Conservation (phyloP, 495 filamentous ascomycete genomes). For the Symbiotaphrina buchneri region DNA sequence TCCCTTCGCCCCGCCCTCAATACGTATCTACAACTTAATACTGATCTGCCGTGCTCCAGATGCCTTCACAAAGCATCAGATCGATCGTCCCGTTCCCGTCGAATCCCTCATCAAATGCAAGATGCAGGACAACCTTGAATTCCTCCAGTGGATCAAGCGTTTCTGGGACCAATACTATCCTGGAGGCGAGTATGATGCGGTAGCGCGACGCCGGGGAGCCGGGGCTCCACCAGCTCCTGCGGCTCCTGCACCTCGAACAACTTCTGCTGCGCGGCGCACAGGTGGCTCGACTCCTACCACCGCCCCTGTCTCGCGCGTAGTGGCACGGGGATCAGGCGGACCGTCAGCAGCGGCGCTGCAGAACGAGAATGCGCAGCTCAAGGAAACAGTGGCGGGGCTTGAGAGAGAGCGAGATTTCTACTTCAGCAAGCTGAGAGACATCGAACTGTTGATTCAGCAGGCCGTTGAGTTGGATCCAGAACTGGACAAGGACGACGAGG, state of each 20-base stretch:
- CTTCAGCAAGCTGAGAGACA: conserved; percentile 93
- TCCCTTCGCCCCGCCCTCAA: conserved; percentile 1
- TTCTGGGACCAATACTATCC: conserved; percentile 98
- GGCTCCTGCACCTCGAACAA: conserved; percentile 23
- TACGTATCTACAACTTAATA: conserved; percentile 1
- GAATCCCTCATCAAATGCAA: conserved; percentile 86
- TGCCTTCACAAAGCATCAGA: conserved; percentile 58
- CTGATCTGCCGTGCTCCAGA: conserved; percentile 22
- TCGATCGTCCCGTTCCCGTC: conserved; percentile 76
- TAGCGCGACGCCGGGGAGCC: conserved; percentile 59
- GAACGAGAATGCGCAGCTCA: conserved; percentile 62
- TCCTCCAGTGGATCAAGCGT: conserved; percentile 86
- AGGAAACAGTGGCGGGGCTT: conserved; percentile 66
- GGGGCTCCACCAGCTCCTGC: conserved; percentile 28
- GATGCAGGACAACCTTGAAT: conserved; percentile 99
- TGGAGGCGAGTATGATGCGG: conserved; percentile 85
- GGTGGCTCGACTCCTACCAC: conserved; percentile 54
- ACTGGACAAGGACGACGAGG: conserved; percentile 78
- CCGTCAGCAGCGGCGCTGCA: conserved; percentile 28
- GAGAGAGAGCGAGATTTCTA: conserved; percentile 96
- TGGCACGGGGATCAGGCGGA: conserved; percentile 9
- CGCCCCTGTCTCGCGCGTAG: conserved; percentile 8
- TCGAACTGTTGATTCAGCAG: conserved; percentile 79
- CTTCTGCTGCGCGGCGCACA: conserved; percentile 25
- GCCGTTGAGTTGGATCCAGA: conserved; percentile 79